These are phyloP conservation scores for Paraleonurus japonicus DNA, from an alignment of 257 asterid genomes.

Conservation along the genomic window DNA sequence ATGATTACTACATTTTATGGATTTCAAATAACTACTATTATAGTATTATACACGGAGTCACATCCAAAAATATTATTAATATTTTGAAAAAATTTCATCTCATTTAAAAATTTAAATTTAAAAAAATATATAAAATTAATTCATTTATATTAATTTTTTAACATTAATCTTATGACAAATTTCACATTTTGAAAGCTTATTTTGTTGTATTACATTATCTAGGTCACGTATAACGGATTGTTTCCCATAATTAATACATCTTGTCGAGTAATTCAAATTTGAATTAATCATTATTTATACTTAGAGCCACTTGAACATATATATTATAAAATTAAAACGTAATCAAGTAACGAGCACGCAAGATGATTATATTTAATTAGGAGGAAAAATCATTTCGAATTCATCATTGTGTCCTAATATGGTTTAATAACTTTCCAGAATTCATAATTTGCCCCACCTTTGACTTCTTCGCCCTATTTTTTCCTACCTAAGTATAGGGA, in stretches of 20 bases:
- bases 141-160: too few relatives aligned
- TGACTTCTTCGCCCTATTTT: conserved; percentile 15
- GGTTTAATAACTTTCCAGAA: conserved; percentile 17
- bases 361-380: conserved; percentile 11
- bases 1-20: too few relatives aligned
- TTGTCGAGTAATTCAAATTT: conserved; percentile 15
- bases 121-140: too few relatives aligned
- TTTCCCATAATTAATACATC: conserved; percentile 15
- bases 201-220: not conserved
- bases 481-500: conserved; percentile 20
- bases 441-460: conserved; percentile 8
- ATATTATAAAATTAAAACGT: not conserved
- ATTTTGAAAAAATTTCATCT: too few relatives aligned
- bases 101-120: too few relatives aligned
- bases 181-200: conserved; percentile 15
- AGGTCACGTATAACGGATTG: conserved; percentile 8
- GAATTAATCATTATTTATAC: not conserved
- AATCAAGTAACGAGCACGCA: conserved; percentile 10
- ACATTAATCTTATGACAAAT: not conserved
- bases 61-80: too few relatives aligned
- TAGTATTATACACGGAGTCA: too few relatives aligned
- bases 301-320: not conserved
- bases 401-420: conserved; percentile 37
- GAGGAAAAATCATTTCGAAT: conserved; percentile 31
- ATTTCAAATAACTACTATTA: not conserved